Evolutionary conservation across 495 filamentous ascomycete species (phyloP).

Genomic region (Aspergillus bridgeri): DNA sequence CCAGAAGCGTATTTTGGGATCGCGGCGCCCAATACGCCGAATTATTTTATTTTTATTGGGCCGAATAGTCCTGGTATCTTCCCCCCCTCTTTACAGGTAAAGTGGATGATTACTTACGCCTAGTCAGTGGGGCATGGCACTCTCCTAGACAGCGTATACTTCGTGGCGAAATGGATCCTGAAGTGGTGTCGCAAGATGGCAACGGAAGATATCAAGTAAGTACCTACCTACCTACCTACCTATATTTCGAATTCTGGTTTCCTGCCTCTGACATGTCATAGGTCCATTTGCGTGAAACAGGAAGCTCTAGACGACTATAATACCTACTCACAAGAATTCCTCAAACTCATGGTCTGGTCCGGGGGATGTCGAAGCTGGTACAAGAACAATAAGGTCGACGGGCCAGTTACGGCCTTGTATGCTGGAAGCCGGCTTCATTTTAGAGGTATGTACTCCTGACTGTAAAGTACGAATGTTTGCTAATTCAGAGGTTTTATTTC

Average conservation of each 20-base stretch:
- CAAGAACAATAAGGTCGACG: background rate
- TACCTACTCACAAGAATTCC: slow-evolving; percentile 30
- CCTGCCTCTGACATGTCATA: slow-evolving; percentile 1
- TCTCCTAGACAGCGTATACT: slow-evolving; percentile 18
- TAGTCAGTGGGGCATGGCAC: slow-evolving; percentile 34
- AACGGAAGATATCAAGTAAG: slow-evolving; percentile 40
- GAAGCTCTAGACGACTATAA: slow-evolving; percentile 39
- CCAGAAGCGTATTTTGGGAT: slow-evolving; percentile 38
- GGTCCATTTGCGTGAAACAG: slow-evolving; percentile 29
- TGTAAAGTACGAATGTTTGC: too few relatives aligned
- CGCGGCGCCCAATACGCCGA: slow-evolving; percentile 36
- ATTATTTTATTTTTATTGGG: slow-evolving; percentile 38
- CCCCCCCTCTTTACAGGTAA: background rate
- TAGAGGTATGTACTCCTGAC: background rate
- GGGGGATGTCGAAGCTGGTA: slow-evolving; percentile 25
- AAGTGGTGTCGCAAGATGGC: slow-evolving; percentile 41
- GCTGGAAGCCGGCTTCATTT: background rate
- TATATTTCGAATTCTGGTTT: background rate
- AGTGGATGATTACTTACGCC: background rate
- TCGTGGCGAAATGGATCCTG: slow-evolving; percentile 35
- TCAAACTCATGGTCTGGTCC: slow-evolving; percentile 41
- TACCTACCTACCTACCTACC: too few relatives aligned
- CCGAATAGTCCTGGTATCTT: slow-evolving; percentile 24
- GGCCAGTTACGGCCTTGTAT: background rate
- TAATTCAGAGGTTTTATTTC: too few relatives aligned